phyloP scores from a whole-genome alignment of 2,329 filamentous ascomycete genomes.

The Ophiostoma sp. region DNA sequence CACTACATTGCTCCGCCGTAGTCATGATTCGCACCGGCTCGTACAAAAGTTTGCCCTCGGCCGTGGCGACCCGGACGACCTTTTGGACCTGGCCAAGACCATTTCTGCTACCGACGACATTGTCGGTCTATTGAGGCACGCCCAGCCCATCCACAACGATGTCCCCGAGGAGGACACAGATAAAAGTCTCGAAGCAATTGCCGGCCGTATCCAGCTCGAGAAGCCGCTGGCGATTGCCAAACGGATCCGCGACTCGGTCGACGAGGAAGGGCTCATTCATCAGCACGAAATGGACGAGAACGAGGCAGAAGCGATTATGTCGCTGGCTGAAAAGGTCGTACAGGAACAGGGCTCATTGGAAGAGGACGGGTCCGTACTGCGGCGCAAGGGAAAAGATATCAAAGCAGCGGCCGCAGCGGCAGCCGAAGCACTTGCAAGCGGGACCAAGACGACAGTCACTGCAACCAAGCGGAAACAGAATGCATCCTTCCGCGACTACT shows the following conservation, averaged over 20 bases:
- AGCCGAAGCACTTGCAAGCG: background rate
- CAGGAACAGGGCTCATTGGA: slow-evolving; percentile 64
- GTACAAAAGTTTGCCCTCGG: slow-evolving; percentile 94
- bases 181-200: slow-evolving; percentile 48
- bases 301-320: slow-evolving; percentile 68
- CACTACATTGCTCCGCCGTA: slow-evolving; percentile 66
- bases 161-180: slow-evolving; percentile 5
- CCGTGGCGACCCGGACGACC: slow-evolving; percentile 86
- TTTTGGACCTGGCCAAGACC: slow-evolving; percentile 79
- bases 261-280: slow-evolving; percentile 85
- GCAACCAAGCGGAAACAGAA: slow-evolving; percentile 18
- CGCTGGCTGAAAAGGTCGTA: slow-evolving; percentile 71
- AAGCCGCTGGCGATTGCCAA: slow-evolving; percentile 68
- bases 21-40: slow-evolving; percentile 82
- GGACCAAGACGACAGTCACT: background rate
- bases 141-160: slow-evolving; percentile 26
- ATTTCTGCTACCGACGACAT: slow-evolving; percentile 73
- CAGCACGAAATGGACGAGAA: slow-evolving; percentile 76
- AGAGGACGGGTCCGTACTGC: slow-evolving; percentile 52
- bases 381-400: slow-evolving; percentile 43
- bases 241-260: slow-evolving; percentile 75
- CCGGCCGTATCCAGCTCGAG: slow-evolving; percentile 63
- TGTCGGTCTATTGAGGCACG: slow-evolving; percentile 45
- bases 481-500: slow-evolving; percentile 55
- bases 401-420: slow-evolving; percentile 18